Conservation (phyloP, 73 alveolate genomes). For the Urostyla sp. region DNA sequence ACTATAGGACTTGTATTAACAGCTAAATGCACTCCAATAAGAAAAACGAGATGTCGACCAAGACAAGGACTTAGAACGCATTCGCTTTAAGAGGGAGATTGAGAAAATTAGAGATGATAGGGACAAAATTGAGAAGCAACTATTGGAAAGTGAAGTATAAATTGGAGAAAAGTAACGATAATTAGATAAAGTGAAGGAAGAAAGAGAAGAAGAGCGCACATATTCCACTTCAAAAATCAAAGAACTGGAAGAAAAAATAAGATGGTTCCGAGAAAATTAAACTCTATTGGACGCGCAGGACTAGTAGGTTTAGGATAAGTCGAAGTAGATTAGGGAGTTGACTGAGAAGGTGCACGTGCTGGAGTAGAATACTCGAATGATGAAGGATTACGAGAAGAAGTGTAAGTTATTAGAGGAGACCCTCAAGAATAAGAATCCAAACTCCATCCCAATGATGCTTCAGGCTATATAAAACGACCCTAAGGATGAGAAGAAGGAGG, state of each 20-base stretch:
- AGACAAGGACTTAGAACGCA: constrained; percentile 39
- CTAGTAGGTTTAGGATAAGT: background rate
- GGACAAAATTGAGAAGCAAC: constrained; percentile 34
- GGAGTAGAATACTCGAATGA: constrained; percentile 42
- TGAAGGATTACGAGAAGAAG: constrained; percentile 56
- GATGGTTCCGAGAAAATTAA: constrained; percentile 59
- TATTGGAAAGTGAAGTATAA: constrained; percentile 33
- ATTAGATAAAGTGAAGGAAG: constrained; percentile 43
- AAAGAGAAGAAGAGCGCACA: background rate
- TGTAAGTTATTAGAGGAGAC: constrained; percentile 63
- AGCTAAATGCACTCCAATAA: constrained; percentile 32
- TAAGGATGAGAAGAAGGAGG: constrained; percentile 15
- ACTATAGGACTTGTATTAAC: constrained; percentile 30
- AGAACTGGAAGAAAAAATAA: constrained; percentile 58
- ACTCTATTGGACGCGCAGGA: constrained; percentile 45
- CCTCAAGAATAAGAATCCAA: constrained; percentile 52
- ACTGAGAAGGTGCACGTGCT: constrained; percentile 43
- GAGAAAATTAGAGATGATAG: constrained; percentile 58
- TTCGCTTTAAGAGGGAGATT: constrained; percentile 41
- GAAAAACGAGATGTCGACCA: constrained; percentile 36
- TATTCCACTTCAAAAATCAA: background rate
- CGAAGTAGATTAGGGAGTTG: constrained; percentile 6
- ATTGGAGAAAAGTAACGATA: constrained; percentile 38
- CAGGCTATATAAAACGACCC: constrained; percentile 37
- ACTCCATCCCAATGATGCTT: constrained; percentile 47